phyloP scores from a whole-genome alignment of 148 eudicot species.

The Heliamphora exappendiculata region DNA sequence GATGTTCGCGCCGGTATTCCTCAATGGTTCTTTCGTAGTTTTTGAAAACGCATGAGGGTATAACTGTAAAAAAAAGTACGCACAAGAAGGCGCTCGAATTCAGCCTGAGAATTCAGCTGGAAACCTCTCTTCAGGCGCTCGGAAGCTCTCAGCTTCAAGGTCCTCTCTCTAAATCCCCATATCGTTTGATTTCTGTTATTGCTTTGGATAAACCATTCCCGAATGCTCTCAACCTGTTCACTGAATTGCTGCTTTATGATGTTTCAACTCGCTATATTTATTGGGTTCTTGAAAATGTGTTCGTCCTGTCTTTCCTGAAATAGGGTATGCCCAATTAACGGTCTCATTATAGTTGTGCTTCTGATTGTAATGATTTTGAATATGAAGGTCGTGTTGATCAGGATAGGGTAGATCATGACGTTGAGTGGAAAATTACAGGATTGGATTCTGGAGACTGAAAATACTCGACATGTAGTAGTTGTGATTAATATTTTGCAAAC shows the following conservation, averaged over 20 bases:
- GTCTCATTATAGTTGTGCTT: neutral
- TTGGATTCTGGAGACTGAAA: neutral
- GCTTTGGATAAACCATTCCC: neutral
- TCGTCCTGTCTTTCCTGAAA: neutral
- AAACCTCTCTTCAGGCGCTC: neutral
- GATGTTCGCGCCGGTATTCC: neutral
- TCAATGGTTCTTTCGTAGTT: neutral
- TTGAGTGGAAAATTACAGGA: neutral
- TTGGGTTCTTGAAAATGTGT: neutral
- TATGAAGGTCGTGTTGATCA: neutral
- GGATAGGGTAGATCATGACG: neutral
- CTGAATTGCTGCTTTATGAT: conserved; percentile 5
- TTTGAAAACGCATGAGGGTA: neutral
- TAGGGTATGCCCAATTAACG: neutral
- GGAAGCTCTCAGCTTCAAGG: neutral
- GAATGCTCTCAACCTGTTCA: conserved; percentile 7
- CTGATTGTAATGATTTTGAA: too few species aligned
- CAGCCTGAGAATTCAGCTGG: neutral
- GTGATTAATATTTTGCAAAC: neutral
- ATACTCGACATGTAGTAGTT: neutral
- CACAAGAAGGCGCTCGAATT: neutral
- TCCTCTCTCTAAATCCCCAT: neutral
- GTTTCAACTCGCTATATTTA: neutral
- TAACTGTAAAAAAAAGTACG: neutral
- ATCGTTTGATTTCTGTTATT: neutral